Conservation (phyloP, 2,329 filamentous ascomycete species). For the Botrytis medusae region DNA sequence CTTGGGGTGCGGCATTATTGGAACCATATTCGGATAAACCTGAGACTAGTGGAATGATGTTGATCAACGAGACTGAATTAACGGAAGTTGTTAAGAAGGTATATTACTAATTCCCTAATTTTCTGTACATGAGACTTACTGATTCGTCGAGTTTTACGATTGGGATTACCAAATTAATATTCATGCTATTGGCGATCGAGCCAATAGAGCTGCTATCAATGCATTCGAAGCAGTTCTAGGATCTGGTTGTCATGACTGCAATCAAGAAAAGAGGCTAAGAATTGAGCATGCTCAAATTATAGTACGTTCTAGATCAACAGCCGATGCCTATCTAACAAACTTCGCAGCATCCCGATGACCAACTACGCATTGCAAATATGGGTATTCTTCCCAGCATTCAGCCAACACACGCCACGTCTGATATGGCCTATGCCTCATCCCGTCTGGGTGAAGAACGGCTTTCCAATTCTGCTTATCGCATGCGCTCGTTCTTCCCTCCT, state of each 20-base stretch:
- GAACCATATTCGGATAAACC: constrained; percentile 66
- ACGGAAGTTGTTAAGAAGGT: constrained; percentile 48
- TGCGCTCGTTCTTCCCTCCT: constrained; percentile 58
- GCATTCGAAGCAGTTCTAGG: constrained; percentile 59
- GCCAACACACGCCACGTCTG: constrained; percentile 70
- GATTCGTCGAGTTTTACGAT: constrained; percentile 50
- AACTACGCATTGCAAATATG: constrained; percentile 55
- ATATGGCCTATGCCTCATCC: constrained; percentile 64
- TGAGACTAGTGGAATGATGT: constrained; percentile 60
- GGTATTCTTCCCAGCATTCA: constrained; percentile 66
- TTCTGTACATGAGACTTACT: constrained; percentile 1
- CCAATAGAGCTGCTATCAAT: constrained; percentile 64
- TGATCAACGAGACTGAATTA: constrained; percentile 63
- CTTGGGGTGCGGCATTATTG: constrained; percentile 71
- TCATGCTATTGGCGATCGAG: constrained; percentile 70
- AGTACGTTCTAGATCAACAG: constrained; percentile 23
- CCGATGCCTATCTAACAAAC: not conserved
- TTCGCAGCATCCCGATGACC: constrained; percentile 56
- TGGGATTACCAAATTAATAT: constrained; percentile 67
- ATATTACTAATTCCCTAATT: not conserved
- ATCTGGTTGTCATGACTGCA: constrained; percentile 56
- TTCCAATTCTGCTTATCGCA: constrained; percentile 60
- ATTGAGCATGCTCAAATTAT: constrained; percentile 73
- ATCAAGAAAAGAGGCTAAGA: constrained; percentile 58
- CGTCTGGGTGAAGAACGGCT: constrained; percentile 59